Evolutionary conservation across 2,329 filamentous ascomycete genomes (phyloP).

Genomic region (Aspergillus japonicus): DNA sequence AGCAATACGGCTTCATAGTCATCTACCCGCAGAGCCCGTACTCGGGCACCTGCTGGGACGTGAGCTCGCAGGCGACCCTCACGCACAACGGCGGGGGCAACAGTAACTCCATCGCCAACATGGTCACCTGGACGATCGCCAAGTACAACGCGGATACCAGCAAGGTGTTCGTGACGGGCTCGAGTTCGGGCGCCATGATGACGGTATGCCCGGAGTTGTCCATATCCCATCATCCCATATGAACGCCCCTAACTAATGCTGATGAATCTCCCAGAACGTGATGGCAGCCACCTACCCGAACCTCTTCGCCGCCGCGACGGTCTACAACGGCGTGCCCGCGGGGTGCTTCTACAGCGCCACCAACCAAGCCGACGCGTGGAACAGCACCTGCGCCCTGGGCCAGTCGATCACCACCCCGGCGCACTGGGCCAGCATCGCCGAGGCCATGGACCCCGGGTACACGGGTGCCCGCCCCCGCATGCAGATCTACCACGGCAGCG

Average conservation of each 20-base stretch:
- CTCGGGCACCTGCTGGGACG: constrained; percentile 59
- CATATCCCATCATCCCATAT: too few species aligned
- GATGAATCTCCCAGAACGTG: too few species aligned
- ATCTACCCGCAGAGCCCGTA: constrained; percentile 58
- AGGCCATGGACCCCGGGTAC: constrained; percentile 33
- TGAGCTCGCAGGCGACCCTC: constrained; percentile 45
- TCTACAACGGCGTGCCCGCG: constrained; percentile 22
- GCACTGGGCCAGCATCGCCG: constrained; percentile 22
- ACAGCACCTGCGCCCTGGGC: constrained; percentile 24
- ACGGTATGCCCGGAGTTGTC: constrained; percentile 19
- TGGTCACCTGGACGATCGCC: constrained; percentile 37
- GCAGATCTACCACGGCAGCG: constrained; percentile 59
- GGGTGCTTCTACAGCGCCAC: constrained; percentile 22
- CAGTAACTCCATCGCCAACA: constrained; percentile 42
- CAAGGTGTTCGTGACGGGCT: constrained; percentile 23
- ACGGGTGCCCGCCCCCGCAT: constrained; percentile 53
- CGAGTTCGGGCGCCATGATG: constrained; percentile 24
- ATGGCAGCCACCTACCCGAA: constrained; percentile 23
- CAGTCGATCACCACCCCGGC: constrained; percentile 20
- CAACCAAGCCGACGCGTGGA: constrained; percentile 23
- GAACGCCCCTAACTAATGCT: too few species aligned
- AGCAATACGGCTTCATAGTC: constrained; percentile 43
- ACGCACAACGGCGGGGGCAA: constrained; percentile 40
- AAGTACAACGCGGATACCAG: constrained; percentile 34
- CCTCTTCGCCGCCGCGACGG: constrained; percentile 24